A percentile compares a stretch with the other conserved stretches of the same genome.
Conservation (phyloP, 441 rosid genomes). For the Kokia cookei region DNA sequence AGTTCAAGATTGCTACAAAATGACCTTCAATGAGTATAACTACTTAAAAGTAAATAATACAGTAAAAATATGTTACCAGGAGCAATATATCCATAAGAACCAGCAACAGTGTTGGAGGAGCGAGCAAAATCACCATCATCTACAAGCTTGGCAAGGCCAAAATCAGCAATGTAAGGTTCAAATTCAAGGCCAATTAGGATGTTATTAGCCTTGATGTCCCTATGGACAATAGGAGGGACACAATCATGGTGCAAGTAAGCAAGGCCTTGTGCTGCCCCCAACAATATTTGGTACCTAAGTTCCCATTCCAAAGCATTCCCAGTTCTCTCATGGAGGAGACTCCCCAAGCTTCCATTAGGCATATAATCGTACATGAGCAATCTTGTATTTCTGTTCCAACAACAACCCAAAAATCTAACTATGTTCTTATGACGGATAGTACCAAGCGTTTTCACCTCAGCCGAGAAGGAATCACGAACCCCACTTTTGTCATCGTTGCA, state of each 20-base stretch:
- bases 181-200: constrained; percentile 85
- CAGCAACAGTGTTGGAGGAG: constrained; percentile 87
- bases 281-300: constrained; percentile 69
- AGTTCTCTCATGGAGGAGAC: constrained; percentile 79
- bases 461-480: constrained; percentile 88
- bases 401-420: constrained; percentile 86
- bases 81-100: constrained; percentile 95
- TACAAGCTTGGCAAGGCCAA: constrained; percentile 92
- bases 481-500: constrained; percentile 36
- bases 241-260: constrained; percentile 96
- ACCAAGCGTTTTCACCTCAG: constrained; percentile 89
- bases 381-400: constrained; percentile 80
- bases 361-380: constrained; percentile 88
- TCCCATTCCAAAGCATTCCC: constrained; percentile 82
- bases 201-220: constrained; percentile 94
- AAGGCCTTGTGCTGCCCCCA: constrained; percentile 92
- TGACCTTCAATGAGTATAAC: not conserved
- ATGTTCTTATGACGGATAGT: constrained; percentile 95
- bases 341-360: constrained; percentile 95
- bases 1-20: constrained; percentile 4
- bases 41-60: not conserved
- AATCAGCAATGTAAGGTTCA: constrained; percentile 94
- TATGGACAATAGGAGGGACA: constrained; percentile 84
- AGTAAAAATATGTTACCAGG: constrained; percentile 51
- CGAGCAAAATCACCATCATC: constrained; percentile 83